Percentiles rank a stretch among this genome's conserved stretches.
Evolutionary conservation across 2,329 filamentous ascomycete genomes (phyloP).

Genomic region (Monilinia polystroma): DNA sequence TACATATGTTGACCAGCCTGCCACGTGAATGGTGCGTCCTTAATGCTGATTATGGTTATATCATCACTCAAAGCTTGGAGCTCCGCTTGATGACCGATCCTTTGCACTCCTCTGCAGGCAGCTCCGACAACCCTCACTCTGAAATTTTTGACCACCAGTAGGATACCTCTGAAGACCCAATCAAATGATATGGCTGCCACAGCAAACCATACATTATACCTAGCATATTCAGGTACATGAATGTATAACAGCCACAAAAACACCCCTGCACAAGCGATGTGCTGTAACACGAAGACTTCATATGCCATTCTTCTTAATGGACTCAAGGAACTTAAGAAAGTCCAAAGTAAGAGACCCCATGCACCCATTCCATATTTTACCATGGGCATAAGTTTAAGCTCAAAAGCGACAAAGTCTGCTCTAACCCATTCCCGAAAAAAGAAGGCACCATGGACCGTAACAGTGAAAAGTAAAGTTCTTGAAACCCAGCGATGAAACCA

Average conservation of each 20-base stretch:
- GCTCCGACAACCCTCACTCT: slow-evolving; percentile 41
- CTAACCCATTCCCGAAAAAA: slow-evolving; percentile 65
- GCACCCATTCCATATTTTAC: slow-evolving; percentile 66
- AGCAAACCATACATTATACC: slow-evolving; percentile 65
- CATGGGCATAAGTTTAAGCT: slow-evolving; percentile 61
- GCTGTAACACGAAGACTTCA: slow-evolving; percentile 68
- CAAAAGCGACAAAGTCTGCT: slow-evolving; percentile 56
- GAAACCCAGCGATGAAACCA: slow-evolving; percentile 74
- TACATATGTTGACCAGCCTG: slow-evolving; percentile 60
- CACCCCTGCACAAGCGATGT: slow-evolving; percentile 59
- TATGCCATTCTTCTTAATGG: slow-evolving; percentile 66
- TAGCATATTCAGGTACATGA: slow-evolving; percentile 60
- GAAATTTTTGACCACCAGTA: slow-evolving; percentile 53
- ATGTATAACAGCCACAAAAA: slow-evolving; percentile 63
- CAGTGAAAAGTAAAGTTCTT: slow-evolving; percentile 66
- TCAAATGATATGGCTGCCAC: slow-evolving; percentile 63
- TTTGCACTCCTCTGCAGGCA: slow-evolving; percentile 37
- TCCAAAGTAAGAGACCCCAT: slow-evolving; percentile 66
- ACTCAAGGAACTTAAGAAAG: slow-evolving; percentile 59
- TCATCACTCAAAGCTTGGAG: slow-evolving; percentile 50
- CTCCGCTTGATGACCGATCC: slow-evolving; percentile 54
- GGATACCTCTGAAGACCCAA: slow-evolving; percentile 48
- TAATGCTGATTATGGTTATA: slow-evolving; percentile 58
- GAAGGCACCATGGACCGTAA: slow-evolving; percentile 67
- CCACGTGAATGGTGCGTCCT: slow-evolving; percentile 59